These are phyloP conservation scores for Cryphonectria nitschkei DNA, from an alignment of 2,329 filamentous ascomycete genomes.

Conservation along the genomic window DNA sequence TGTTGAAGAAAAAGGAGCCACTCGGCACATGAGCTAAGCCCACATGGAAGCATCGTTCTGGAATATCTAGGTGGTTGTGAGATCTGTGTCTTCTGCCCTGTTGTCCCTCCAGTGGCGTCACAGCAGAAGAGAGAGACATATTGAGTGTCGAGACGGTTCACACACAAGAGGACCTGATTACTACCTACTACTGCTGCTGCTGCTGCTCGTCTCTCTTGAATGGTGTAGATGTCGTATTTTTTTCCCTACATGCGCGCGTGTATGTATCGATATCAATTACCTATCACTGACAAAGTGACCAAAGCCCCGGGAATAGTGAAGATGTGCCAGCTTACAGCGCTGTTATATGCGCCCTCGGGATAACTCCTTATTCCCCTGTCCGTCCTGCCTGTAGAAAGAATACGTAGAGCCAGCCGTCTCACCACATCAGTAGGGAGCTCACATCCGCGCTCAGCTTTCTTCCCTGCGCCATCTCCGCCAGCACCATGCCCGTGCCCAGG, in stretches of 20 bases:
- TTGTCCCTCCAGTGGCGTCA: background rate
- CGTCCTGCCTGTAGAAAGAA: background rate
- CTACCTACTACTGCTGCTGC: background rate
- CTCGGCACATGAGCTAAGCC: background rate
- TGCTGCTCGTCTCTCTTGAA: background rate
- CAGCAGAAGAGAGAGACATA: background rate
- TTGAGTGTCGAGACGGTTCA: background rate
- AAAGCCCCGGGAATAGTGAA: background rate
- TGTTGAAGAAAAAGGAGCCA: background rate
- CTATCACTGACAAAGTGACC: background rate
- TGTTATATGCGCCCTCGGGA: background rate
- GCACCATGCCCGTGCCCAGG: conserved; percentile 70
- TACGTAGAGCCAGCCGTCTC: conserved; percentile 2
- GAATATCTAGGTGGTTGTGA: background rate
- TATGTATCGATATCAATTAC: background rate
- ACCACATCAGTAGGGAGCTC: conserved; percentile 45
- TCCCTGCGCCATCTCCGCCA: conserved; percentile 71
- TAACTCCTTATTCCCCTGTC: background rate
- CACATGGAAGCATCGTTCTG: background rate
- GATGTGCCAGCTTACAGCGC: background rate
- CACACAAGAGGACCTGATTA: background rate
- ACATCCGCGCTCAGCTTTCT: conserved; percentile 63
- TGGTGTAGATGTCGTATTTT: background rate
- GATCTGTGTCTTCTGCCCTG: background rate
- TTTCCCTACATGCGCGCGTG: background rate